A percentile compares a stretch with the other conserved stretches of the same genome.
Evolutionary conservation across 2,329 filamentous ascomycete species (phyloP).

Genomic region (Penicillium sp.): DNA sequence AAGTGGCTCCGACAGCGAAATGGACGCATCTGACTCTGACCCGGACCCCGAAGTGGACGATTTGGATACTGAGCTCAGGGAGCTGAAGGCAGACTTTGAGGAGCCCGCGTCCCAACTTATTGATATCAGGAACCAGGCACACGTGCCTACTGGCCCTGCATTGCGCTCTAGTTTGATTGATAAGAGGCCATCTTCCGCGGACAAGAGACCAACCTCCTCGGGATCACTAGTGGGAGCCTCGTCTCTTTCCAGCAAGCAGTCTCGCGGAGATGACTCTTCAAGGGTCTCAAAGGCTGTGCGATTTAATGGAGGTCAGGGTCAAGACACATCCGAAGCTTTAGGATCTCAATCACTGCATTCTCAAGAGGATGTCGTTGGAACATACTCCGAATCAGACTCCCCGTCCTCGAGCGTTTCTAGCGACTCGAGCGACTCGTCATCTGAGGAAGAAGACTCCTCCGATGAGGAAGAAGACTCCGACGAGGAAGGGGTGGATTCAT

Average conservation of each 20-base stretch:
- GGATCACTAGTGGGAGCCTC: constrained; percentile 18
- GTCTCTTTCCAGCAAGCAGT: constrained; percentile 19
- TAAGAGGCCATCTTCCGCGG: constrained; percentile 18
- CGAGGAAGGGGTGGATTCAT: not conserved
- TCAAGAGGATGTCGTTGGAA: constrained; percentile 7
- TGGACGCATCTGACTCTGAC: constrained; percentile 15
- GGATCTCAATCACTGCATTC: constrained; percentile 1
- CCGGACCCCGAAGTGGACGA: constrained; percentile 36
- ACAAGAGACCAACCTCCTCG: constrained; percentile 4
- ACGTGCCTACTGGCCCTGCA: constrained; percentile 4
- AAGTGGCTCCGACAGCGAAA: constrained; percentile 30
- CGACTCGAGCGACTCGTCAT: constrained; percentile 31
- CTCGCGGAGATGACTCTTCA: constrained; percentile 19
- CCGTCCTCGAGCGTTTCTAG: constrained; percentile 9
- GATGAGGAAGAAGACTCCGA: constrained; percentile 8
- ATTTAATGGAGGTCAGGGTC: constrained; percentile 23
- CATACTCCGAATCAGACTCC: constrained; percentile 14
- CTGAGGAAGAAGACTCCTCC: constrained; percentile 7
- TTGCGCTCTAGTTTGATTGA: constrained; percentile 17
- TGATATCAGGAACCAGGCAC: constrained; percentile 15
- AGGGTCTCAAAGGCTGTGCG: constrained; percentile 33
- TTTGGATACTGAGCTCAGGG: constrained; percentile 43
- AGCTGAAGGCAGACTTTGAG: constrained; percentile 42
- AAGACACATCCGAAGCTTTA: constrained; percentile 1
- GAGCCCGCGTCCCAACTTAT: constrained; percentile 18